Conservation (phyloP, 2,329 filamentous ascomycete genomes). For the Botrytis aclada region DNA sequence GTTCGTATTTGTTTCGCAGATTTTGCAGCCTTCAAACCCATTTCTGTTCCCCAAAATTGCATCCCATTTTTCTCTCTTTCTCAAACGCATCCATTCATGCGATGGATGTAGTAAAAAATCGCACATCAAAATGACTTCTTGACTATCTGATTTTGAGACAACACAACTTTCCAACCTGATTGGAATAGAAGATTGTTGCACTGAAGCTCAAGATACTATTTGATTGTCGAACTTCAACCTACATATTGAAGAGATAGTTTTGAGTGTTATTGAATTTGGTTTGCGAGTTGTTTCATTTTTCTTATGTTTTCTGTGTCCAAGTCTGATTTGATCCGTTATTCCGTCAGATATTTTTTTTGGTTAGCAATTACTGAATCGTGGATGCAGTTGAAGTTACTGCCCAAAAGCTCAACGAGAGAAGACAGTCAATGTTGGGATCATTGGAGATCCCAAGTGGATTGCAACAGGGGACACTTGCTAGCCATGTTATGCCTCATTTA, state of each 20-base stretch:
- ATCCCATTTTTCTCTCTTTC: too few species aligned
- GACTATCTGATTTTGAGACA: neutral
- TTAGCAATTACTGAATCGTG: neutral
- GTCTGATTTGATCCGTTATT: neutral
- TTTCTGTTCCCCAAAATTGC: neutral
- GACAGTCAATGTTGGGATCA: conserved; percentile 28
- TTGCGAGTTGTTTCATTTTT: neutral
- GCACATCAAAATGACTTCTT: neutral
- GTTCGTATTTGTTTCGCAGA: neutral
- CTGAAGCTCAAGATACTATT: neutral
- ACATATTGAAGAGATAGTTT: neutral
- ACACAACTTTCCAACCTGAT: neutral
- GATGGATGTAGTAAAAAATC: neutral
- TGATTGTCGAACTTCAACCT: neutral
- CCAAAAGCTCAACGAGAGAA: conserved; percentile 28
- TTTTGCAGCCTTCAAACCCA: neutral
- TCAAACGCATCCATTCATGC: neutral
- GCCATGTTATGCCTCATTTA: conserved; percentile 28
- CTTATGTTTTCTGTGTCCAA: neutral
- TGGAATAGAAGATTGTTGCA: neutral
- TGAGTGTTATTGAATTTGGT: neutral
- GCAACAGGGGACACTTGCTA: conserved; percentile 21
- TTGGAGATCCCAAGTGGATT: conserved; percentile 24
- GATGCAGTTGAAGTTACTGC: conserved; percentile 29
- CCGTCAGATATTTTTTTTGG: neutral